Base-by-base conservation (phyloP, 2,329 filamentous ascomycete genomes). In the Cyanodermella asteris region DNA sequence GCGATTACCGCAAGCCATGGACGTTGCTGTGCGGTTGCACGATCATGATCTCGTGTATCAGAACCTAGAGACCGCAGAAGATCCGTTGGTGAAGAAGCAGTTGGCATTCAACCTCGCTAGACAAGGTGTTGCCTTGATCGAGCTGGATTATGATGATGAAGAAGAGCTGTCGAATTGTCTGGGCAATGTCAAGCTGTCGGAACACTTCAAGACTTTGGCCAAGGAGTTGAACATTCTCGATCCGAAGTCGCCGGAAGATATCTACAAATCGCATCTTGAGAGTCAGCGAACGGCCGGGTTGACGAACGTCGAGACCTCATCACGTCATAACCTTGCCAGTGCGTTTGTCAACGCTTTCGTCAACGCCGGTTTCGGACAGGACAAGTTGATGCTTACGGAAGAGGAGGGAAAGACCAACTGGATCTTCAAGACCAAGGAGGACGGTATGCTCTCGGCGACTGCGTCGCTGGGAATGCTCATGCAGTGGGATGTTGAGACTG, bases 361-460 rank as follows among this genome's bases (percentile, higher is more conserved):
- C 33, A 97, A 97, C 38, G 82, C 87, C 26, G 87, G 87, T 16
- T 97, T 81, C 39, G 77, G 81, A 21, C 76, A 82, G 29, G 87
- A 97, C 50, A 94, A 93, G 60, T 75, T 97, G 67, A 93, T 97
- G 84, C 59, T 94, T 29, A 72, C 80, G 20, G 19, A 23, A 8
- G 28, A 24, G 17, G 74, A 87, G 12, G 72, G 77, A 30, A 90
- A 91, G 55, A 72, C 75, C 39, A 77, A 74, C 34, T 97, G 87
- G 84, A 78, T 97, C 4, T 97, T 81, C 80, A 97, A 94, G 59
- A 94, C 90, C 12, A 97, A 97, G 53, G 81, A 90, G 20, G 82
- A 93, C 41, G 87, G 87, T 34, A 91, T 91, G 81, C 64, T 91
- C 51, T 94, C 87, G 2, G 93, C 84, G 1, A 76, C 90, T 19